A percentile compares a stretch with the other conserved stretches of the same genome.
phyloP scores from a whole-genome alignment of 106 monocot species.

The Allium sativum region DNA sequence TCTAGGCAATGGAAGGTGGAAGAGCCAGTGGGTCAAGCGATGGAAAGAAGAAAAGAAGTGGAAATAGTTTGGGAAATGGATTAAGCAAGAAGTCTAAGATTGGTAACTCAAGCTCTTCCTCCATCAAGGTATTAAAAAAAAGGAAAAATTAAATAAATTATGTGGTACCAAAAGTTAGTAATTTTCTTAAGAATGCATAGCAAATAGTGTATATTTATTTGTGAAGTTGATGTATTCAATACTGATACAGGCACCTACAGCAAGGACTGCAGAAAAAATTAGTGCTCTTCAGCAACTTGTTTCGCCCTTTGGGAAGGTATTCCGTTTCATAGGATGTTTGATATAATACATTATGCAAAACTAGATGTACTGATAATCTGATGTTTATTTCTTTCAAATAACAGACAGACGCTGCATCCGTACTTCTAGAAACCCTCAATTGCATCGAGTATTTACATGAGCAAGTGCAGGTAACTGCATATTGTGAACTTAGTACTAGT shows the following conservation, averaged over 20 bases:
- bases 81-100: constrained; percentile 42
- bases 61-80: constrained; percentile 27
- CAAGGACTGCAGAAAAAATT: constrained; percentile 72
- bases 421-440: constrained; percentile 65
- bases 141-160: too few species aligned
- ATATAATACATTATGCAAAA: neutral
- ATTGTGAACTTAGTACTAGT: neutral
- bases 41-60: constrained; percentile 53
- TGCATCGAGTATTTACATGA: constrained; percentile 62
- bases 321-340: neutral
- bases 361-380: too few species aligned
- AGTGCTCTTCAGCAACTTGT: constrained; percentile 86
- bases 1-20: constrained; percentile 36
- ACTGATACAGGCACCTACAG: constrained; percentile 70
- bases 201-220: too few species aligned
- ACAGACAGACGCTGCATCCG: constrained; percentile 85
- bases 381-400: neutral
- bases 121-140: constrained; percentile 25
- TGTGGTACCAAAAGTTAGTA: too few species aligned
- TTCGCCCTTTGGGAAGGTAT: constrained; percentile 97
- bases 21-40: constrained; percentile 30
- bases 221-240: too few species aligned
- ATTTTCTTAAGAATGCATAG: too few species aligned
- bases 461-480: constrained; percentile 44
- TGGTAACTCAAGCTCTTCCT: constrained; percentile 10